These are phyloP conservation scores for Rhizopogon parksii DNA, from an alignment of 1,284 basidiomycete genomes.

Conservation along the genomic window DNA sequence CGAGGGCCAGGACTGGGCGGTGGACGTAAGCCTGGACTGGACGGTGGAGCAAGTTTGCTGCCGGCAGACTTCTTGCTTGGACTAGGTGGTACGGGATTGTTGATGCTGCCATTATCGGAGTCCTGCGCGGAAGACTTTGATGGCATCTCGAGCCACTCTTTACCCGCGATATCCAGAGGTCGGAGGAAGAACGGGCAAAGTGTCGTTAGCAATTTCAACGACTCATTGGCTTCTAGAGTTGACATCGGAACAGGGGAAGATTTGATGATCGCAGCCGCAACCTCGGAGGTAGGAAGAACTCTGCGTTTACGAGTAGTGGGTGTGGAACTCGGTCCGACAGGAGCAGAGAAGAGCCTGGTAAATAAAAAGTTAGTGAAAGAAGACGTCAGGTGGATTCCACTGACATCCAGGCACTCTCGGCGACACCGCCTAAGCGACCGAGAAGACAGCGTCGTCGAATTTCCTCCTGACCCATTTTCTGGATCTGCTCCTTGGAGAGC, in stretches of 20 bases:
- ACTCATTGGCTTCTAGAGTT: constrained; percentile 66
- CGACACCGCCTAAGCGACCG: constrained; percentile 67
- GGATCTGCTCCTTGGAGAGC: constrained; percentile 57
- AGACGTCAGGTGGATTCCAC: constrained; percentile 20
- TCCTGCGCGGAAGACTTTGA: constrained; percentile 31
- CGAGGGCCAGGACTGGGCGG: constrained; percentile 33
- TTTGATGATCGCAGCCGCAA: constrained; percentile 61
- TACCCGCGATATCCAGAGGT: constrained; percentile 52
- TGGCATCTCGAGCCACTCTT: constrained; percentile 80
- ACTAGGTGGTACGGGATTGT: constrained; percentile 24
- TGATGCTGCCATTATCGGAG: constrained; percentile 10
- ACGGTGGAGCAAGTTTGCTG: constrained; percentile 18
- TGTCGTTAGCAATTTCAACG: constrained; percentile 53
- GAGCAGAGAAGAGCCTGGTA: constrained; percentile 59
- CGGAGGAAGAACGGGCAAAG: constrained; percentile 75
- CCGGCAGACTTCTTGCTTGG: constrained; percentile 31
- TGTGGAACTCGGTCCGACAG: constrained; percentile 42
- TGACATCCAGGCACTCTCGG: constrained; percentile 84
- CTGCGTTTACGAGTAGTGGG: constrained; percentile 59
- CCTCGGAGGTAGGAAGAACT: constrained; percentile 57
- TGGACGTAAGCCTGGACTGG: constrained; percentile 24
- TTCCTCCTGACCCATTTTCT: constrained; percentile 68
- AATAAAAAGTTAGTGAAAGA: constrained; percentile 5
- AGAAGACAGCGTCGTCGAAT: constrained; percentile 65
- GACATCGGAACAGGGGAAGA: constrained; percentile 75